phyloP scores from a whole-genome alignment of 345 rosid species.

The Triadica sebifera region DNA sequence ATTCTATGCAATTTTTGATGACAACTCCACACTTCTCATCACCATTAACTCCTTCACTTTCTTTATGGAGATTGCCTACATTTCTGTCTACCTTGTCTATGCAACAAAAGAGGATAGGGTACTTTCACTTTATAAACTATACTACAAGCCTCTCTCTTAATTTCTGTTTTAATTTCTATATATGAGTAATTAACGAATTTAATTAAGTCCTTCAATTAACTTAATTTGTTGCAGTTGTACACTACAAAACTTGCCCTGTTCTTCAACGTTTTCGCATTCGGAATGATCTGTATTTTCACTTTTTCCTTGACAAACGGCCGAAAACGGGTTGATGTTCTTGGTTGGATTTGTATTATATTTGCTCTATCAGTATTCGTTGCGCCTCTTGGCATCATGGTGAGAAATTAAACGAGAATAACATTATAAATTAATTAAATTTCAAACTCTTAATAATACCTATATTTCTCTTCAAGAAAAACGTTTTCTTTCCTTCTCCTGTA shows the following conservation, averaged over 20 bases:
- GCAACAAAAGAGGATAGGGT: conserved; percentile 27
- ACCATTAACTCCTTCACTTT: conserved; percentile 32
- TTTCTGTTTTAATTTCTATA: background rate
- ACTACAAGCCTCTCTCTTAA: background rate
- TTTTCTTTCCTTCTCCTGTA: no score
- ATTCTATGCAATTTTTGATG: conserved; percentile 28
- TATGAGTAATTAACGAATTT: background rate
- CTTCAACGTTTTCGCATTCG: conserved; percentile 62
- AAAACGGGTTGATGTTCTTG: conserved; percentile 51
- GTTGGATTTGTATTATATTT: conserved; percentile 75
- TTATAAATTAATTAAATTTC: no score
- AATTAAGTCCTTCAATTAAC: background rate
- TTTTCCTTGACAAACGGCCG: conserved; percentile 39
- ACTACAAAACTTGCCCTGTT: conserved; percentile 48
- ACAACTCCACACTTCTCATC: conserved; percentile 24
- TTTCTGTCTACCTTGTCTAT: conserved; percentile 21
- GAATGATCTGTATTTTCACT: conserved; percentile 43
- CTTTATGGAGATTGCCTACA: conserved; percentile 24
- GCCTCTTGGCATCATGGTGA: conserved; percentile 77
- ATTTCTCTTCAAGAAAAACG: no score
- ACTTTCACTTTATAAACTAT: background rate
- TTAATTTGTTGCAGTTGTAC: conserved; percentile 38
- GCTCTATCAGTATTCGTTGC: conserved; percentile 75
- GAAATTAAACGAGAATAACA: no score
- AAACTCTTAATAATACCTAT: no score